Conservation (phyloP, 2,329 filamentous ascomycete species). For the Colletotrichum tamarilloi region DNA sequence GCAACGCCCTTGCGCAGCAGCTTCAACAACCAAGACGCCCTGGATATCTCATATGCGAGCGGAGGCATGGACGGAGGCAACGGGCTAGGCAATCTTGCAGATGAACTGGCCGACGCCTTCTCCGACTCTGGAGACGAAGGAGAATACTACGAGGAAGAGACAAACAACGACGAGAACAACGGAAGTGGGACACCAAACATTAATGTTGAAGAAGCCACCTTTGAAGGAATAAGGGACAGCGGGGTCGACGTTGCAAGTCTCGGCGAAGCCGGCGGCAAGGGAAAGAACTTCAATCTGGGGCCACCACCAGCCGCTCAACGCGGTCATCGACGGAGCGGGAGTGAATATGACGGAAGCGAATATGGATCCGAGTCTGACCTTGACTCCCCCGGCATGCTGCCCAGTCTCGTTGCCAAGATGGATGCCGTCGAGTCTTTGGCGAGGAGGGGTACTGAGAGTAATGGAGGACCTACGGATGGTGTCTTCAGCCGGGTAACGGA, state of each 20-base stretch:
- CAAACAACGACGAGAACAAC: slow-evolving; percentile 40
- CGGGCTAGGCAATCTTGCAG: slow-evolving; percentile 81
- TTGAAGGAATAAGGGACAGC: slow-evolving; percentile 52
- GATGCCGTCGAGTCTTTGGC: slow-evolving; percentile 79
- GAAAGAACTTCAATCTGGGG: slow-evolving; percentile 54
- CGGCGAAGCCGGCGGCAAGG: slow-evolving; percentile 38
- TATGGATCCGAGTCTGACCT: slow-evolving; percentile 80
- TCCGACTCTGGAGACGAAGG: slow-evolving; percentile 73
- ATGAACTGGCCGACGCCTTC: slow-evolving; percentile 82
- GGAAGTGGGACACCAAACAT: slow-evolving; percentile 43
- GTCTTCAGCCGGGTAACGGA: slow-evolving; percentile 77
- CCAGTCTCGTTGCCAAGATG: slow-evolving; percentile 75
- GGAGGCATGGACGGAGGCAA: slow-evolving; percentile 57
- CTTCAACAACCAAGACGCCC: slow-evolving; percentile 59
- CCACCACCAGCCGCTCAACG: slow-evolving; percentile 56
- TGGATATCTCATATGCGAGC: slow-evolving; percentile 59
- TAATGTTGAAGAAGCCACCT: slow-evolving; percentile 39
- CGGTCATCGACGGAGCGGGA: slow-evolving; percentile 63
- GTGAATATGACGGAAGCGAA: slow-evolving; percentile 78
- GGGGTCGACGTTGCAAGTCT: slow-evolving; percentile 52
- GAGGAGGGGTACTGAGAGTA: slow-evolving; percentile 73
- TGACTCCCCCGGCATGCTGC: slow-evolving; percentile 74
- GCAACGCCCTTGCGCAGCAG: slow-evolving; percentile 60
- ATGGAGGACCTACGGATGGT: slow-evolving; percentile 71
- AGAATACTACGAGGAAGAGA: slow-evolving; percentile 54